Evolutionary conservation across 768 basidiomycete genomes (phyloP).

Genomic region (Mycena pura): DNA sequence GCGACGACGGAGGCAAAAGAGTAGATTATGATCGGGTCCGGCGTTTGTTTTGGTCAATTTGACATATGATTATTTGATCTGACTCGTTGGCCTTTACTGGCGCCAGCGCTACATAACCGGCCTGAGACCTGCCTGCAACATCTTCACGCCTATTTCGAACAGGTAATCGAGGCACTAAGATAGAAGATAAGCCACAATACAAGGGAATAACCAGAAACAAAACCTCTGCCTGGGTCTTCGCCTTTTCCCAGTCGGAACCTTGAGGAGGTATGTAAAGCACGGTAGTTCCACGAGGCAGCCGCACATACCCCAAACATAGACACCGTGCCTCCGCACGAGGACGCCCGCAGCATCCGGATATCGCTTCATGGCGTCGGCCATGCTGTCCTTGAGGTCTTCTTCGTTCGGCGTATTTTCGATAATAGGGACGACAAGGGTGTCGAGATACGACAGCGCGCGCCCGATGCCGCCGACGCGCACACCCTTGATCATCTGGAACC

Average conservation of each 20-base stretch:
- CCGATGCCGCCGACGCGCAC: constrained; percentile 81
- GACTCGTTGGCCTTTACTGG: too few species aligned
- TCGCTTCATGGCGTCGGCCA: constrained; percentile 83
- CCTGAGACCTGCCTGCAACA: constrained; percentile 66
- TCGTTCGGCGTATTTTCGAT: constrained; percentile 93
- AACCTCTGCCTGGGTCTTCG: constrained; percentile 88
- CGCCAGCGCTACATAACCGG: background rate
- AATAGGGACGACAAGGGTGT: constrained; percentile 85
- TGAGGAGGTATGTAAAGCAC: constrained; percentile 10
- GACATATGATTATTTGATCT: too few species aligned
- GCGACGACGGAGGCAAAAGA: background rate
- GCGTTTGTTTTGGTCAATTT: too few species aligned
- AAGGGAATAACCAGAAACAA: background rate
- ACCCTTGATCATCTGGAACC: constrained; percentile 86
- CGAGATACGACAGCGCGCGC: constrained; percentile 78
- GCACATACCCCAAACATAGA: constrained; percentile 84
- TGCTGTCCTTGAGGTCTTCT: constrained; percentile 87
- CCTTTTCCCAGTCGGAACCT: constrained; percentile 83
- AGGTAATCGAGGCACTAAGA: constrained; percentile 86
- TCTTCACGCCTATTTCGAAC: constrained; percentile 87
- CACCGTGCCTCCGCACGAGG: constrained; percentile 79
- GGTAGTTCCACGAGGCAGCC: background rate
- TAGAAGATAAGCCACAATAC: constrained; percentile 13
- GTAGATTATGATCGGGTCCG: too few species aligned
- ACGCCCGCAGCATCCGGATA: constrained; percentile 82